These are phyloP conservation scores for Capsicum pubescens DNA, from an alignment of 257 asterid species.

Conservation along the genomic window DNA sequence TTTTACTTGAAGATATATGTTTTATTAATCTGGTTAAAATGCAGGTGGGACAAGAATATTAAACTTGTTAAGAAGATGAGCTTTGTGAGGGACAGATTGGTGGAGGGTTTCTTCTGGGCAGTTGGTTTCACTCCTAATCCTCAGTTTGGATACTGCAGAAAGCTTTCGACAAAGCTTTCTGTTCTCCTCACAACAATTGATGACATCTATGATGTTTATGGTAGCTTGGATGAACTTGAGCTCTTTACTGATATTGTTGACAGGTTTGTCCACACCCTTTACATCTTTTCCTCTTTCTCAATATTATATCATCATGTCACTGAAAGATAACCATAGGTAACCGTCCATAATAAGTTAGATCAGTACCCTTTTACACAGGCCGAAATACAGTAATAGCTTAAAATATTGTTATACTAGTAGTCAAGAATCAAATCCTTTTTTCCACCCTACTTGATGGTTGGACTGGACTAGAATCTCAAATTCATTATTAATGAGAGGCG, in stretches of 20 bases:
- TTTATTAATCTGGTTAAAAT: neutral
- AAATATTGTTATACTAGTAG: no score
- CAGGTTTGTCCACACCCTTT: constrained; percentile 37
- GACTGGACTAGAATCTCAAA: neutral
- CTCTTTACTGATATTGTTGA: constrained; percentile 39
- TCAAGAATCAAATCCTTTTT: no score
- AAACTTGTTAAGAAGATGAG: constrained; percentile 35
- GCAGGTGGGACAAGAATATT: constrained; percentile 40
- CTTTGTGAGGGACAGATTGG: constrained; percentile 45
- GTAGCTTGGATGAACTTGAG: constrained; percentile 42
- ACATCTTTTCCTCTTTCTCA: neutral
- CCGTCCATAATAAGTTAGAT: neutral
- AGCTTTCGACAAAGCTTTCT: constrained; percentile 15
- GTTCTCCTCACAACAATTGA: constrained; percentile 33
- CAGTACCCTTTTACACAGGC: no score
- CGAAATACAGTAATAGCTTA: no score
- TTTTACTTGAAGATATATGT: neutral
- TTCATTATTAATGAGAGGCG: neutral
- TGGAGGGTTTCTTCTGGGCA: constrained; percentile 46
- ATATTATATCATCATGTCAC: neutral
- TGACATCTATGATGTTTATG: constrained; percentile 42
- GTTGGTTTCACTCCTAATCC: constrained; percentile 42
- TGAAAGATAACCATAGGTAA: neutral
- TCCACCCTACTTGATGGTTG: no score
- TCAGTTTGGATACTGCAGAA: constrained; percentile 25